phyloP scores from a whole-genome alignment of 2,329 filamentous ascomycete species.

The Fusarium lyarnte region DNA sequence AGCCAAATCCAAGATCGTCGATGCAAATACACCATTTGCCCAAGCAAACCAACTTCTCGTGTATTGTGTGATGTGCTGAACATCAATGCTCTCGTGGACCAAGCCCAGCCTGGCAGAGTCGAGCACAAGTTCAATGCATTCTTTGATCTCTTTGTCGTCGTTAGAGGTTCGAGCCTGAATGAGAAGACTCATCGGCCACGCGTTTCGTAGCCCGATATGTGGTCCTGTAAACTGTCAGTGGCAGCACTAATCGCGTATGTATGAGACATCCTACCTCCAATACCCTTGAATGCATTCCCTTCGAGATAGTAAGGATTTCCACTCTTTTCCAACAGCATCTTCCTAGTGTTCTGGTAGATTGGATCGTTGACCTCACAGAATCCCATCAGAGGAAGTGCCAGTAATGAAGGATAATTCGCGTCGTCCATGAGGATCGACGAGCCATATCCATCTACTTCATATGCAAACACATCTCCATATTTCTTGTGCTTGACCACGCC shows the following conservation, averaged over 20 bases:
- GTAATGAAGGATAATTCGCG: slow-evolving; percentile 83
- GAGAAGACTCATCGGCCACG: slow-evolving; percentile 96
- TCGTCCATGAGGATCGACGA: slow-evolving; percentile 88
- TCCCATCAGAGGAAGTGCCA: slow-evolving; percentile 81
- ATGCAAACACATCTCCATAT: slow-evolving; percentile 84
- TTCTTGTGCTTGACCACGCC: slow-evolving; percentile 80
- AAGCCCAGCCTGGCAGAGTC: slow-evolving; percentile 79
- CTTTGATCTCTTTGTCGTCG: slow-evolving; percentile 81
- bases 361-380: slow-evolving; percentile 73
- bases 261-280: slow-evolving; percentile 72
- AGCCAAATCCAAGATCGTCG: slow-evolving; percentile 89
- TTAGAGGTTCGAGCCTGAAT: slow-evolving; percentile 91
- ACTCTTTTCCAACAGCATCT: slow-evolving; percentile 74
- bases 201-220: slow-evolving; percentile 84
- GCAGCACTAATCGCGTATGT: background rate
- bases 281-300: slow-evolving; percentile 82
- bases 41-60: slow-evolving; percentile 96
- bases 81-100: slow-evolving; percentile 92
- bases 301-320: slow-evolving; percentile 91
- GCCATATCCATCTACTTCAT: slow-evolving; percentile 88
- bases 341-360: slow-evolving; percentile 88
- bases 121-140: slow-evolving; percentile 78
- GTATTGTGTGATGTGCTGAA: slow-evolving; percentile 72
- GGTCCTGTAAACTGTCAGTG: slow-evolving; percentile 54
- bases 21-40: slow-evolving; percentile 96